A percentile compares a stretch with the other conserved stretches of the same genome.
Conservation (phyloP, 129 eudicot genomes). For the Helichrysum umbraculigerum region DNA sequence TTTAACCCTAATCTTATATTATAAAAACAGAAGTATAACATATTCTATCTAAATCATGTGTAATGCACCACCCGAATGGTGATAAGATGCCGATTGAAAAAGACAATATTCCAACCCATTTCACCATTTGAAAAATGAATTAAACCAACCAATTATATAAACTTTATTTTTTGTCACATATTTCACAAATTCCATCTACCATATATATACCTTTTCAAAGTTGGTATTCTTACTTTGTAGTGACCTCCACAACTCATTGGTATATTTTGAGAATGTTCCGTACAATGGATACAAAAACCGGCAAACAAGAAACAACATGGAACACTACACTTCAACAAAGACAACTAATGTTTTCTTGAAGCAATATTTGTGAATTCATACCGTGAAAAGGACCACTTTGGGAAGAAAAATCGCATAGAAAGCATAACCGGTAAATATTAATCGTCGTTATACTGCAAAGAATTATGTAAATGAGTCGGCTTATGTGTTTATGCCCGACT, state of each 20-base stretch:
- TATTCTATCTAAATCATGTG: slow-evolving; percentile 17
- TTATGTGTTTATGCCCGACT: no score
- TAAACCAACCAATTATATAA: slow-evolving; percentile 25
- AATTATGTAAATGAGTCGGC: not conserved
- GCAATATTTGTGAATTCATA: not conserved
- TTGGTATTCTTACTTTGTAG: slow-evolving; percentile 9
- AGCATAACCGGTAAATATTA: no score
- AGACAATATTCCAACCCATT: slow-evolving; percentile 31
- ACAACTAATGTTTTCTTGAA: not conserved
- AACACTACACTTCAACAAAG: slow-evolving; percentile 13
- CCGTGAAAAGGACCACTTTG: not conserved
- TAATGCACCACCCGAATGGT: slow-evolving; percentile 23
- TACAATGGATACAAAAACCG: slow-evolving; percentile 25
- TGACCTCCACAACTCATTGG: slow-evolving; percentile 28
- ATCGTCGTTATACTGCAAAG: not conserved
- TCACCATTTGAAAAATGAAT: slow-evolving; percentile 16
- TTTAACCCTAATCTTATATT: not conserved
- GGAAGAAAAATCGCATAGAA: not conserved
- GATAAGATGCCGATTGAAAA: slow-evolving; percentile 41
- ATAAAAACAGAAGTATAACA: slow-evolving; percentile 8
- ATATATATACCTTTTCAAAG: slow-evolving; percentile 8
- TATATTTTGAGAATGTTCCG: slow-evolving; percentile 33
- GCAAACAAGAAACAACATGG: slow-evolving; percentile 30
- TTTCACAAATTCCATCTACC: slow-evolving; percentile 1
- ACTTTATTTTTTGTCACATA: slow-evolving; percentile 22